These are phyloP conservation scores for Effrenium voratum DNA, from an alignment of 73 alveolate species.

Conservation along the genomic window DNA sequence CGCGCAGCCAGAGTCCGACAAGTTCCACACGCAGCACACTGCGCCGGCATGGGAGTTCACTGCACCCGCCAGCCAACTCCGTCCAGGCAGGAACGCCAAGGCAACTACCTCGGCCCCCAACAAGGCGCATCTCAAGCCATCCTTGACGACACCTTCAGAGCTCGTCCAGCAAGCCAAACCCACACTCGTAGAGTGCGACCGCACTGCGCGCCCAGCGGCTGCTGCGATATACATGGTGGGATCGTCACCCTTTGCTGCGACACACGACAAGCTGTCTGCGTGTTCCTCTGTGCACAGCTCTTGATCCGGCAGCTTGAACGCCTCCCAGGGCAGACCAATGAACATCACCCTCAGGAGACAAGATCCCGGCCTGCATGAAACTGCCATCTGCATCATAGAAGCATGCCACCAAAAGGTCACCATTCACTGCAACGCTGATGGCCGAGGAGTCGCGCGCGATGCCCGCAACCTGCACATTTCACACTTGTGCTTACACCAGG, in stretches of 20 bases:
- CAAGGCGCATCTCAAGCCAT: conserved; percentile 22
- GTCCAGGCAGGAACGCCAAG: conserved; percentile 39
- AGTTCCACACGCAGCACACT: conserved; percentile 69
- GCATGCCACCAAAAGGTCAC: conserved; percentile 57
- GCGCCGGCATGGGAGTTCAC: conserved; percentile 27
- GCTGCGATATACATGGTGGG: conserved; percentile 25
- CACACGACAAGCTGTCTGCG: conserved; percentile 6
- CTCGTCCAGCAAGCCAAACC: conserved; percentile 82
- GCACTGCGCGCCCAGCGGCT: conserved; percentile 34
- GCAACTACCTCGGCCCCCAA: conserved; percentile 30
- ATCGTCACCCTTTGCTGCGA: conserved; percentile 45
- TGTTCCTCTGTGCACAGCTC: conserved; percentile 65
- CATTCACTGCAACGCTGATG: conserved; percentile 43
- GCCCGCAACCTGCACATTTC: not conserved
- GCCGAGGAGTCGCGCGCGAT: not conserved
- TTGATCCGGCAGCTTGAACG: conserved; percentile 38
- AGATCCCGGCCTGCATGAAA: not conserved
- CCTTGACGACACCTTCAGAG: not conserved
- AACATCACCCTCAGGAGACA: not conserved
- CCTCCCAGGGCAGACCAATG: not conserved
- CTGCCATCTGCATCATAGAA: conserved; percentile 45
- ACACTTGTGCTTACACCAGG: too few species aligned
- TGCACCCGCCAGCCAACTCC: not conserved
- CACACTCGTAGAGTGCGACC: not conserved
- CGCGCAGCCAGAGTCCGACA: conserved; percentile 19